These are phyloP conservation scores for Symbiodinium natans DNA, from an alignment of 73 alveolate species.

Conservation along the genomic window DNA sequence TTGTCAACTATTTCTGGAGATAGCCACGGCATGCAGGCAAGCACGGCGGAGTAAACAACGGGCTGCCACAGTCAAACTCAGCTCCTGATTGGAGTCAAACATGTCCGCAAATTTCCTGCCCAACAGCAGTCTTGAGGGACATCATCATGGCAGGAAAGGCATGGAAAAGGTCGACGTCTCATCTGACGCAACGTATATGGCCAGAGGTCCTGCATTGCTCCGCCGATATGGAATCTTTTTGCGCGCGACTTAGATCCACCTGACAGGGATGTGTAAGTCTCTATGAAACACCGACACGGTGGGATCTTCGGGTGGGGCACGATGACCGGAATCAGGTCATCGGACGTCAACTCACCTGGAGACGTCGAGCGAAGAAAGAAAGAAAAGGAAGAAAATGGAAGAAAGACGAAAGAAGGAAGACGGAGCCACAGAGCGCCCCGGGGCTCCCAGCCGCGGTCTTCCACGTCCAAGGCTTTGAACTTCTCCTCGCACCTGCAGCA, in stretches of 20 bases:
- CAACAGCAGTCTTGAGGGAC: too few species aligned
- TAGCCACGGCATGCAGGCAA: too few species aligned
- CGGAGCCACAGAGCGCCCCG: too few species aligned
- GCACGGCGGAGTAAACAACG: too few species aligned
- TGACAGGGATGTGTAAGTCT: not conserved
- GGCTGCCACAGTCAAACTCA: too few species aligned
- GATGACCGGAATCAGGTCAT: slow-evolving; percentile 51
- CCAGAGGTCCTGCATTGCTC: slow-evolving; percentile 55
- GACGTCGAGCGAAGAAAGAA: not conserved
- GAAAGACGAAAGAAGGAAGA: too few species aligned
- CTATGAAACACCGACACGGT: not conserved
- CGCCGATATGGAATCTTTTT: slow-evolving; percentile 30
- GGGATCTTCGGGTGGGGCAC: not conserved
- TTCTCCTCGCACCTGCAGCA: slow-evolving; percentile 45
- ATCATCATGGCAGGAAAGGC: too few species aligned
- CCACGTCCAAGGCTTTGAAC: slow-evolving; percentile 41
- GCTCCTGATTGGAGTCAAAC: slow-evolving; percentile 79
- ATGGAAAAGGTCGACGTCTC: too few species aligned
- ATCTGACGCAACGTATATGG: too few species aligned
- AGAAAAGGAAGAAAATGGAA: too few species aligned
- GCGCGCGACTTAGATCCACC: slow-evolving; percentile 78
- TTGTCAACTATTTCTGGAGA: not conserved
- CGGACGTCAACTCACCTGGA: slow-evolving; percentile 71
- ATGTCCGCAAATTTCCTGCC: slow-evolving; percentile 83
- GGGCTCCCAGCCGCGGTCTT: slow-evolving; percentile 41